Evolutionary conservation across 176 grass and related monocot species (phyloP).

Genomic region (Pontederia paniculata): DNA sequence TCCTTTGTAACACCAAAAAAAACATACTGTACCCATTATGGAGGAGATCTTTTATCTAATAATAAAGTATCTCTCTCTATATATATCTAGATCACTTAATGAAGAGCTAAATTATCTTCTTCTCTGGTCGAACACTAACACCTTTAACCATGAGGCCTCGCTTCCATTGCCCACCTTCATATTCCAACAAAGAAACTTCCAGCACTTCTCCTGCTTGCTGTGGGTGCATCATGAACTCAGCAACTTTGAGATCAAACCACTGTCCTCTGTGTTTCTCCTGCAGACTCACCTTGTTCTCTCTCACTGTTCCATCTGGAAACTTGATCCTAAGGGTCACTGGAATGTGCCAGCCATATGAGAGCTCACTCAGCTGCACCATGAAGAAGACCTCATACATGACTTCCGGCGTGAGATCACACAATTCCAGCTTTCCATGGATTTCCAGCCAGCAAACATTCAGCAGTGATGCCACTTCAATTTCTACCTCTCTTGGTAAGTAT

Average conservation of each 20-base stretch:
- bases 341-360: slow-evolving; percentile 11
- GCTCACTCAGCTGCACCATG: slow-evolving; percentile 17
- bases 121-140: slow-evolving; percentile 27
- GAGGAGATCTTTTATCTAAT: too few species aligned
- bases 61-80: too few species aligned
- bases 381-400: slow-evolving; percentile 27
- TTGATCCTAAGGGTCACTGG: slow-evolving; percentile 35
- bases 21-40: too few species aligned
- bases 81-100: too few species aligned
- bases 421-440: slow-evolving; percentile 29
- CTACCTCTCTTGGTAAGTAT: neutral
- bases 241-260: slow-evolving; percentile 32
- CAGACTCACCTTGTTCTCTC: slow-evolving; percentile 30
- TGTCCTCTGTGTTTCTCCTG: slow-evolving; percentile 18
- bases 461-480: slow-evolving; percentile 29
- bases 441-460: slow-evolving; percentile 47
- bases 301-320: slow-evolving; percentile 29
- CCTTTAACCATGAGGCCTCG: slow-evolving; percentile 35
- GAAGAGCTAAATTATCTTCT: too few species aligned
- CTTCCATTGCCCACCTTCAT: slow-evolving; percentile 32
- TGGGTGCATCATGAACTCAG: slow-evolving; percentile 10
- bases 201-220: slow-evolving; percentile 1
- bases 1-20: too few species aligned
- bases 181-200: slow-evolving; percentile 42
- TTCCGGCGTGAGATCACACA: slow-evolving; percentile 36